Conservation (phyloP, 139 green algal species). For the Trebouxia sp. region DNA sequence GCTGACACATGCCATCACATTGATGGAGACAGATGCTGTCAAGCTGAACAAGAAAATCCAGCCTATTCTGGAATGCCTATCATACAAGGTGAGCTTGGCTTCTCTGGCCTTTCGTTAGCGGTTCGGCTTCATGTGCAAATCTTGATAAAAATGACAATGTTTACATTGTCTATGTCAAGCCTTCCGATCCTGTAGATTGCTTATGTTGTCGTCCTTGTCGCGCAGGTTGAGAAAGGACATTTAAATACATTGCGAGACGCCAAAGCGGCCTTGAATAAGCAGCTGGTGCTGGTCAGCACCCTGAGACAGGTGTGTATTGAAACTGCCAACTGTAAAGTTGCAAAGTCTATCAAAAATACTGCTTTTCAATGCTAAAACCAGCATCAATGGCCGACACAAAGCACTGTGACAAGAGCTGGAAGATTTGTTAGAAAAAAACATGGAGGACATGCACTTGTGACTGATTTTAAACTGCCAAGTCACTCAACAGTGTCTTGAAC, state of each 20-base stretch:
- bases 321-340: not conserved
- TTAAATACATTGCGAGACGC: constrained; percentile 38
- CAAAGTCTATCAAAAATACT: too few relatives aligned
- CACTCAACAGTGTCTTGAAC: too few relatives aligned
- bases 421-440: too few relatives aligned
- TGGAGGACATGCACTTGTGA: too few relatives aligned
- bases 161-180: too few relatives aligned
- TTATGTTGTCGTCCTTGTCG: not conserved
- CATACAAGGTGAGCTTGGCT: constrained; percentile 33
- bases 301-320: constrained; percentile 26
- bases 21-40: constrained; percentile 38
- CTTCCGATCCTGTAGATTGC: not conserved
- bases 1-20: constrained; percentile 5
- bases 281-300: constrained; percentile 25
- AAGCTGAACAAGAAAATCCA: constrained; percentile 6
- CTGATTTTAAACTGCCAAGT: too few relatives aligned
- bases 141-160: too few relatives aligned
- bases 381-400: too few relatives aligned
- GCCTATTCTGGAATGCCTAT: constrained; percentile 31
- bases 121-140: too few relatives aligned
- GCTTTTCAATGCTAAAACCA: too few relatives aligned
- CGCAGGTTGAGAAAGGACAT: constrained; percentile 31
- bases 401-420: too few relatives aligned
- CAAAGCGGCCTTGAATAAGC: constrained; percentile 34
- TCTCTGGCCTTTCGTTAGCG: too few relatives aligned